A percentile compares a stretch with the other conserved stretches of the same genome.
Evolutionary conservation across 768 basidiomycete species (phyloP).

Genomic region (Lentinus brumalis): DNA sequence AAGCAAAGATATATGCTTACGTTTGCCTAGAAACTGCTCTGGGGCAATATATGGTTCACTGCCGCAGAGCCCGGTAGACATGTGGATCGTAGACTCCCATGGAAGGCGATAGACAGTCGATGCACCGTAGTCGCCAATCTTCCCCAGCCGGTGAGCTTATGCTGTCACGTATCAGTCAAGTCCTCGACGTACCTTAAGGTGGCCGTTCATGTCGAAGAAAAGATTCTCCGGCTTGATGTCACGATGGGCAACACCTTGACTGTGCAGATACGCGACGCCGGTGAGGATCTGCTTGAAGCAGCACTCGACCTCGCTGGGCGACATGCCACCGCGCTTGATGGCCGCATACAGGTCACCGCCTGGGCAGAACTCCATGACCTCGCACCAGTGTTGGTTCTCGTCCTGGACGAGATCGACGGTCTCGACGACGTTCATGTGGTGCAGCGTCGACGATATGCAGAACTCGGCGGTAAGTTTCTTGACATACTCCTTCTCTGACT

Average conservation of each 20-base stretch:
- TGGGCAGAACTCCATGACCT: conserved; percentile 99
- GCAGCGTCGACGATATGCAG: conserved; percentile 95
- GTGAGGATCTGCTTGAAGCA: conserved; percentile 95
- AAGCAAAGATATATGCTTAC: conserved; percentile 57
- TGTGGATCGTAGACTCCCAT: conserved; percentile 96
- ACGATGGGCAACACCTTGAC: conserved; percentile 96
- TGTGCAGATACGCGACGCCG: conserved; percentile 90
- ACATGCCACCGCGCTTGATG: conserved; percentile 97
- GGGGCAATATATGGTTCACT: conserved; percentile 99
- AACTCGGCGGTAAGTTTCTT: conserved; percentile 99
- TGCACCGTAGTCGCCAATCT: conserved; percentile 99
- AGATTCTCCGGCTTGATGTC: conserved; percentile 99
- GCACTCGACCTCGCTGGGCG: conserved; percentile 90
- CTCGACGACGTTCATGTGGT: conserved; percentile 94
- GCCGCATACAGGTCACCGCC: conserved; percentile 98
- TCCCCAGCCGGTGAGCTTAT: conserved; percentile 22
- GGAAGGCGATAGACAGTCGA: conserved; percentile 99
- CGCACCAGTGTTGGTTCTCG: conserved; percentile 95
- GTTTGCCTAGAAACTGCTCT: conserved; percentile 95
- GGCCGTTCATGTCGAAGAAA: conserved; percentile 89
- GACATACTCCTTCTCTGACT: conserved; percentile 98
- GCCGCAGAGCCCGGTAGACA: conserved; percentile 96
- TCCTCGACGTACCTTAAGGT: conserved; percentile 74
- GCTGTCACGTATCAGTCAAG: conserved; percentile 2
- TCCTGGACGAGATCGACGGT: conserved; percentile 99